These are phyloP conservation scores for Phaeosphaeriaceae sp. DNA, from an alignment of 2,329 filamentous ascomycete genomes.

Conservation along the genomic window DNA sequence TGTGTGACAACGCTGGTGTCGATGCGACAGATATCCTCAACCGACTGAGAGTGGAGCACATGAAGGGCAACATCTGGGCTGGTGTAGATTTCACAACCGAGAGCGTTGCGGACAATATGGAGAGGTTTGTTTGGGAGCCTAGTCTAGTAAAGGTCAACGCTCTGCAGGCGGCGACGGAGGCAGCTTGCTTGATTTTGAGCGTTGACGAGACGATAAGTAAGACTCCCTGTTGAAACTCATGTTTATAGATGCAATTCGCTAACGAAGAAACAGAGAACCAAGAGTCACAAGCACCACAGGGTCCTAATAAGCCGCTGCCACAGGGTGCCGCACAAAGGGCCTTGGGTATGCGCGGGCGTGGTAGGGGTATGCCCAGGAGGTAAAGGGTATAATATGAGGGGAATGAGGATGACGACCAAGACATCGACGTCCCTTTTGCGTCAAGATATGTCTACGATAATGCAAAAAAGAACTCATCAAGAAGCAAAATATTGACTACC, in stretches of 20 bases:
- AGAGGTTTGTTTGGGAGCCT: slow-evolving; percentile 96
- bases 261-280: slow-evolving; percentile 70
- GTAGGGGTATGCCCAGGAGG: slow-evolving; percentile 79
- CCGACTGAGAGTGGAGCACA: slow-evolving; percentile 92
- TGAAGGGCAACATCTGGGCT: slow-evolving; percentile 90
- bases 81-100: slow-evolving; percentile 95
- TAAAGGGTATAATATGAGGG: slow-evolving; percentile 47
- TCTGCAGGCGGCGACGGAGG: slow-evolving; percentile 93
- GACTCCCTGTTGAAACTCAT: slow-evolving; percentile 25
- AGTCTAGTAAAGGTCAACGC: slow-evolving; percentile 96
- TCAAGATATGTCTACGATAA: slow-evolving; percentile 41
- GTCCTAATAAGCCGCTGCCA: slow-evolving; percentile 70
- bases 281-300: slow-evolving; percentile 85
- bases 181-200: slow-evolving; percentile 90
- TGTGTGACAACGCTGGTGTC: slow-evolving; percentile 98
- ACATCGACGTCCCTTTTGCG: slow-evolving; percentile 14
- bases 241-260: slow-evolving; percentile 13
- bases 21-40: slow-evolving; percentile 98
- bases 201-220: slow-evolving; percentile 96
- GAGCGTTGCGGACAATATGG: slow-evolving; percentile 92
- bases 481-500: not conserved
- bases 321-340: slow-evolving; percentile 82
- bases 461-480: slow-evolving; percentile 23
- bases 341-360: slow-evolving; percentile 74
- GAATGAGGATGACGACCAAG: slow-evolving; percentile 33